Evolutionary conservation across 495 filamentous ascomycete species (phyloP).

Genomic region (Penicillium taxi): DNA sequence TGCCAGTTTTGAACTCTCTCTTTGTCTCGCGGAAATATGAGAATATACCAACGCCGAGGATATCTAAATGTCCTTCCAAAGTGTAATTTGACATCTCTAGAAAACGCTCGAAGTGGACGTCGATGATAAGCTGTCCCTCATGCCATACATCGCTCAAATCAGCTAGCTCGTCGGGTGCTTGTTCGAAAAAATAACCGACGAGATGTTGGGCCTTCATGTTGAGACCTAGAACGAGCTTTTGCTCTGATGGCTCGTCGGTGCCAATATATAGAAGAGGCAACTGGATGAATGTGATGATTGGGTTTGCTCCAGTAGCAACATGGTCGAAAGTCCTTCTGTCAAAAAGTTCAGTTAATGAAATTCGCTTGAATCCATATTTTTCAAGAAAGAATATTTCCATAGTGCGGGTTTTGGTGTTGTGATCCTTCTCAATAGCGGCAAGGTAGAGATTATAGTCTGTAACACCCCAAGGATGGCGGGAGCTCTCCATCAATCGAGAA

Average conservation of each 20-base stretch:
- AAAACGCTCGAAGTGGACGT: conserved; percentile 10
- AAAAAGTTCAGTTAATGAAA: conserved; percentile 18
- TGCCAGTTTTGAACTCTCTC: conserved; percentile 11
- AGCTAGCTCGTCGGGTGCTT: conserved; percentile 15
- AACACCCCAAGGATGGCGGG: conserved; percentile 24
- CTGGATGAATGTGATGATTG: conserved; percentile 19
- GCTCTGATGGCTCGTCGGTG: not conserved
- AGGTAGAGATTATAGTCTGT: conserved; percentile 34
- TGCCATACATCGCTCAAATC: conserved; percentile 26
- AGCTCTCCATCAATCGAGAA: not conserved
- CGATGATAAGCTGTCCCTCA: conserved; percentile 13
- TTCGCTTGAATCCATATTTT: conserved; percentile 17
- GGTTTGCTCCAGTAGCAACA: conserved; percentile 4
- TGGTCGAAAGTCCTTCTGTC: conserved; percentile 2
- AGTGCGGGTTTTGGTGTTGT: conserved; percentile 7
- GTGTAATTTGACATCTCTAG: conserved; percentile 8
- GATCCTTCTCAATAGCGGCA: conserved; percentile 13
- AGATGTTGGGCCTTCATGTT: conserved; percentile 17
- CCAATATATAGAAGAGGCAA: conserved; percentile 19
- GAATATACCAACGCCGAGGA: conserved; percentile 11
- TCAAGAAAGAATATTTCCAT: conserved; percentile 20
- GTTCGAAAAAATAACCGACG: conserved; percentile 24
- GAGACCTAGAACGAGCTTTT: conserved; percentile 27
- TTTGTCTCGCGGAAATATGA: conserved; percentile 7
- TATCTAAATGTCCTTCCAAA: not conserved